A percentile compares a stretch with the other conserved stretches of the same genome.
Conservation (phyloP, 441 rosid species). For the Erodium moschatum region DNA sequence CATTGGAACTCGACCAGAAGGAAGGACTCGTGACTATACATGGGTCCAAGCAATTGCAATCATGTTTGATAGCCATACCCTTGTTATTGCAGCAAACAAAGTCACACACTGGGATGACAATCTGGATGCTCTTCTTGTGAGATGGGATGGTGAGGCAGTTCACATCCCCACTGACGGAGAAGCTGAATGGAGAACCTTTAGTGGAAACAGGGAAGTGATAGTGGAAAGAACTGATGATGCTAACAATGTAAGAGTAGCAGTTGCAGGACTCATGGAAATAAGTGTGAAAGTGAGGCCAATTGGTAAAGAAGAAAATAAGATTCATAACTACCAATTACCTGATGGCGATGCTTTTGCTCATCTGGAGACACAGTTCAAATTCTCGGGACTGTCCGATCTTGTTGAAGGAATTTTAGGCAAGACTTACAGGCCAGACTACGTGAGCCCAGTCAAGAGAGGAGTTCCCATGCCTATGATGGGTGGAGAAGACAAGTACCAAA, state of each 20-base stretch:
- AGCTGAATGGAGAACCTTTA: slow-evolving; percentile 42
- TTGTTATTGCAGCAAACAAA: slow-evolving; percentile 49
- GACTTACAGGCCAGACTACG: slow-evolving; percentile 64
- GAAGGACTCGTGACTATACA: slow-evolving; percentile 71
- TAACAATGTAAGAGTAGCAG: slow-evolving; percentile 43
- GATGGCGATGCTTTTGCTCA: slow-evolving; percentile 66
- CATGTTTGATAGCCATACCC: slow-evolving; percentile 56
- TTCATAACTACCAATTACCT: slow-evolving; percentile 63
- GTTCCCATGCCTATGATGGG: slow-evolving; percentile 86
- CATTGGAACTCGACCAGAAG: slow-evolving; percentile 65
- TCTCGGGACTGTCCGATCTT: slow-evolving; percentile 36
- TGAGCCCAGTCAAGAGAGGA: slow-evolving; percentile 60
- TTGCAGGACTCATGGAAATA: slow-evolving; percentile 50
- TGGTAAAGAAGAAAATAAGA: slow-evolving; percentile 56
- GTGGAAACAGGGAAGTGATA: slow-evolving; percentile 28
- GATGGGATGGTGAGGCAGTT: slow-evolving; percentile 37
- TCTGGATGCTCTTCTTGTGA: slow-evolving; percentile 40
- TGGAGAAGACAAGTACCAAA: slow-evolving; percentile 72
- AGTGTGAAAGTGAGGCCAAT: slow-evolving; percentile 52
- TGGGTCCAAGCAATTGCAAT: slow-evolving; percentile 77
- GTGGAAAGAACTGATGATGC: slow-evolving; percentile 65
- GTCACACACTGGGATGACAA: slow-evolving; percentile 43
- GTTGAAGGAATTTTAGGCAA: slow-evolving; percentile 81
- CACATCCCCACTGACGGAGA: slow-evolving; percentile 41
- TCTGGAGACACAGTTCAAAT: slow-evolving; percentile 74